phyloP scores from a whole-genome alignment of 73 alveolate genomes.

The Symbiodinium pilosum region DNA sequence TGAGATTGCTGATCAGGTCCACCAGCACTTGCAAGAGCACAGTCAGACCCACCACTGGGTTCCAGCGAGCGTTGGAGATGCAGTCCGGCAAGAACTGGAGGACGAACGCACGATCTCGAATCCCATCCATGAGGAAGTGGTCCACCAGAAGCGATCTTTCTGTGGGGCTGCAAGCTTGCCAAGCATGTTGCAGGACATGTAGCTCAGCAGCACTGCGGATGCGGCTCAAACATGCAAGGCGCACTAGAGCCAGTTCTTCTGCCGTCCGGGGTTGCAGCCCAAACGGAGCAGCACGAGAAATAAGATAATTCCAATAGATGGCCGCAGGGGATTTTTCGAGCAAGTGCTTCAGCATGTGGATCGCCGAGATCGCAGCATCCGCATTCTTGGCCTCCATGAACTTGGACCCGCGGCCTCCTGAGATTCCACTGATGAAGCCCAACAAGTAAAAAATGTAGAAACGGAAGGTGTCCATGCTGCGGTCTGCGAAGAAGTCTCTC shows the following conservation, averaged over 20 bases:
- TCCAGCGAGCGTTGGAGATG: not conserved
- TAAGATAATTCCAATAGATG: constrained; percentile 69
- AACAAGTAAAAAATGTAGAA: constrained; percentile 34
- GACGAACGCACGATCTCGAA: constrained; percentile 32
- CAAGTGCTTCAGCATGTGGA: not conserved
- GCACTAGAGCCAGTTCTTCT: constrained; percentile 41
- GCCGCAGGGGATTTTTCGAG: not conserved
- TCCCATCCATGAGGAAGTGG: constrained; percentile 63
- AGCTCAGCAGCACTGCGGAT: constrained; percentile 4
- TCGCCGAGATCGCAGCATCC: not conserved
- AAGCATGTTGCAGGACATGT: constrained; percentile 16
- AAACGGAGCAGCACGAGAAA: constrained; percentile 24
- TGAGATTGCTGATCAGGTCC: not conserved
- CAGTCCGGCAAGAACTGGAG: constrained; percentile 71
- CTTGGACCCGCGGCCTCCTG: constrained; percentile 78
- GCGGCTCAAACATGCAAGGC: constrained; percentile 42
- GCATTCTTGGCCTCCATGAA: constrained; percentile 53
- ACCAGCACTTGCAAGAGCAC: not conserved
- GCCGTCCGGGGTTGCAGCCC: not conserved
- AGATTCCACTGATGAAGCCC: constrained; percentile 75
- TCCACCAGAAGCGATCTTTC: constrained; percentile 23
- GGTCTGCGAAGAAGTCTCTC: not conserved
- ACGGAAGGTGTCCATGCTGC: not conserved
- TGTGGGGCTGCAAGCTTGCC: constrained; percentile 11
- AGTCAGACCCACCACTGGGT: not conserved